These are phyloP conservation scores for Dendrocalamus sinicus DNA, from an alignment of 176 grass and related monocot species.

Conservation along the genomic window DNA sequence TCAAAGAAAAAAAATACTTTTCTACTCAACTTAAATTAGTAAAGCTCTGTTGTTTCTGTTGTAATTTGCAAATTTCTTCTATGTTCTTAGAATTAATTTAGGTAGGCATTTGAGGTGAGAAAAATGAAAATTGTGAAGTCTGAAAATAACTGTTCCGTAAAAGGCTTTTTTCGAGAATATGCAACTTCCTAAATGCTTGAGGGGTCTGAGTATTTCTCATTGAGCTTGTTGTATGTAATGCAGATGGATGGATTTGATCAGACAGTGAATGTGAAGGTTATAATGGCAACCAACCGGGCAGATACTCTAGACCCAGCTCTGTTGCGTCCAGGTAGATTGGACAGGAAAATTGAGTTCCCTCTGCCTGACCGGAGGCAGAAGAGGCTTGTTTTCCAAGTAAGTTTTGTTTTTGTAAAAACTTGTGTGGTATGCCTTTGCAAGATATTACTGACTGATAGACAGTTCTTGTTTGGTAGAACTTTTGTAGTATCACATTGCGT, in stretches of 20 bases:
- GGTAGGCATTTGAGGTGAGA: background rate
- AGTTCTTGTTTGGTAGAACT: background rate
- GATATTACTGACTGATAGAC: background rate
- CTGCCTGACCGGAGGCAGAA: constrained; percentile 91
- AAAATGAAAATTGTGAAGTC: background rate
- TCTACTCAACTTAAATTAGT: background rate
- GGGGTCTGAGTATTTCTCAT: background rate
- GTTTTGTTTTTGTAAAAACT: constrained; percentile 5
- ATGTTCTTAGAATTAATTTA: background rate
- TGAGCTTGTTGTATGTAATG: constrained; percentile 32
- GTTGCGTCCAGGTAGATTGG: constrained; percentile 87
- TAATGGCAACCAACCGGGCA: constrained; percentile 99
- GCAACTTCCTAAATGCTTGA: background rate
- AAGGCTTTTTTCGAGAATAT: background rate
- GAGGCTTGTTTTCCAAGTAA: constrained; percentile 97
- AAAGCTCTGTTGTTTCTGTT: background rate
- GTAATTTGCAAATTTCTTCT: background rate
- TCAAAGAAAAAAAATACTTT: background rate
- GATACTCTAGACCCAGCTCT: constrained; percentile 97
- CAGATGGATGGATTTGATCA: constrained; percentile 99
- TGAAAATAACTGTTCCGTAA: background rate
- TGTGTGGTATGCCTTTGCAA: background rate
- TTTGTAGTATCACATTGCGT: background rate
- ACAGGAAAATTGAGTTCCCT: constrained; percentile 99
- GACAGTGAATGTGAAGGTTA: constrained; percentile 99